phyloP scores from a whole-genome alignment of 495 filamentous ascomycete species.

The Recurvomyces mirabilis region DNA sequence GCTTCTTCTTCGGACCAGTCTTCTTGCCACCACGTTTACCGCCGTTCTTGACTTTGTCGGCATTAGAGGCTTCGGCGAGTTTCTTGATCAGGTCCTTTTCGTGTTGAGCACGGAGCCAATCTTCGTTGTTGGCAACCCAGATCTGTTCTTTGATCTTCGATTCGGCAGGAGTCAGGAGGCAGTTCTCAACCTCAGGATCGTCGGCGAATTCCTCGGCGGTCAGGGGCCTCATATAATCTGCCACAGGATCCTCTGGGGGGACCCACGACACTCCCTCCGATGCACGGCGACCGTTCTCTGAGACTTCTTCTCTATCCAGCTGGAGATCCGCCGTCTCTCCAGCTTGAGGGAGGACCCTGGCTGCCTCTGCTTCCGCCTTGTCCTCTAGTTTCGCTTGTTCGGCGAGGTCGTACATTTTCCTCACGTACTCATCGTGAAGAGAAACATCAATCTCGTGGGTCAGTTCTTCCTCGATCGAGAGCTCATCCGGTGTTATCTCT shows the following conservation, averaged over 20 bases:
- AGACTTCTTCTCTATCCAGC: neutral
- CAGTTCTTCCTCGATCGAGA: slow-evolving; percentile 27
- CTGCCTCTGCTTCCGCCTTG: neutral
- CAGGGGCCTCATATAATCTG: neutral
- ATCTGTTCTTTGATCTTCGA: slow-evolving; percentile 69
- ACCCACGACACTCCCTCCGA: neutral
- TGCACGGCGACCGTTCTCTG: neutral
- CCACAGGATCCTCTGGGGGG: neutral
- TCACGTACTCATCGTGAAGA: slow-evolving; percentile 14
- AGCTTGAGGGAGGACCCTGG: neutral
- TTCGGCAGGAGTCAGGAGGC: slow-evolving; percentile 59
- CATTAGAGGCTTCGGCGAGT: slow-evolving; percentile 39
- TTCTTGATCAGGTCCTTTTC: slow-evolving; percentile 59
- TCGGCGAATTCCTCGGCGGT: slow-evolving; percentile 47
- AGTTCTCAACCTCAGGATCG: slow-evolving; percentile 71
- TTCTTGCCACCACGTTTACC: slow-evolving; percentile 37
- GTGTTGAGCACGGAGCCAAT: slow-evolving; percentile 75
- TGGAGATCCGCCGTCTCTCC: neutral
- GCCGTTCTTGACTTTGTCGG: slow-evolving; percentile 35
- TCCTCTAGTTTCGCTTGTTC: slow-evolving; percentile 10
- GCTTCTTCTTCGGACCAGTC: slow-evolving; percentile 29
- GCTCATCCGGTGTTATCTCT: slow-evolving; percentile 25
- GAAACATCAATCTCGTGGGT: slow-evolving; percentile 25
- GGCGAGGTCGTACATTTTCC: slow-evolving; percentile 5
- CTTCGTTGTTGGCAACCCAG: slow-evolving; percentile 88